Base-by-base conservation (phyloP, 129 eudicot genomes). In the Deinandra increscens region DNA sequence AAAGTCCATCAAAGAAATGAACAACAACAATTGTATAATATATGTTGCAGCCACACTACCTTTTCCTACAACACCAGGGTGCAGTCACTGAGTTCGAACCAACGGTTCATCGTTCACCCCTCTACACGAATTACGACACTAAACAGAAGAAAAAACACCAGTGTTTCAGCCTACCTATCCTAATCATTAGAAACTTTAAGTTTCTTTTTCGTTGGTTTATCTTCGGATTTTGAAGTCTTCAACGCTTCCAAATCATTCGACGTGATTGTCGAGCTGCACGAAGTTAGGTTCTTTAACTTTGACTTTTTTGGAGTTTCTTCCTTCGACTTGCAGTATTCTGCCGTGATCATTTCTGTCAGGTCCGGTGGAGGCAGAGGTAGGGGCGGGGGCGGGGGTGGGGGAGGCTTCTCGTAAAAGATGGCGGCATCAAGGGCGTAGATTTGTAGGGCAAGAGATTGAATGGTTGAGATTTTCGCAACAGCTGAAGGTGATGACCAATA, bases 401-500 rank as follows among this genome's bases (percentile, higher is more conserved):
- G 75, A 10, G 84, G 74, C 17, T 75, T 80, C 18, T 82, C 87
- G 15, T 87, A 88, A 18, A 67, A 56, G 53, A 91, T 84, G 78
- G 96, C 88, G 13, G 89, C 77, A 62, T 91, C 96, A 36, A 88
- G 80, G 26, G 90, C 70, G 64, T 80, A 88, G 26, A 91, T 69
- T 26, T 84, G 85, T 18, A 91, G 75, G 13, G 96, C 86, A 48
- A 91, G 96, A 1, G 88, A 83, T 6, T 96, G 88, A 46, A 88
- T 69, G 0, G 96, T 91, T 1, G 93, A 72, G 79, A 81, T 84
- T 31, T 76, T 91, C 2, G 82, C 87, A 9, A 91, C 94, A 50
- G 90, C 80, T 29, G 97, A 86, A 14, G 95, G 85, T 4, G 97
- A 88, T 14, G 97, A 89, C 97, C 95, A 93, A 48, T 84, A 87